Evolutionary conservation across 1,284 basidiomycete genomes (phyloP).

Genomic region (Marasmius oreades): DNA sequence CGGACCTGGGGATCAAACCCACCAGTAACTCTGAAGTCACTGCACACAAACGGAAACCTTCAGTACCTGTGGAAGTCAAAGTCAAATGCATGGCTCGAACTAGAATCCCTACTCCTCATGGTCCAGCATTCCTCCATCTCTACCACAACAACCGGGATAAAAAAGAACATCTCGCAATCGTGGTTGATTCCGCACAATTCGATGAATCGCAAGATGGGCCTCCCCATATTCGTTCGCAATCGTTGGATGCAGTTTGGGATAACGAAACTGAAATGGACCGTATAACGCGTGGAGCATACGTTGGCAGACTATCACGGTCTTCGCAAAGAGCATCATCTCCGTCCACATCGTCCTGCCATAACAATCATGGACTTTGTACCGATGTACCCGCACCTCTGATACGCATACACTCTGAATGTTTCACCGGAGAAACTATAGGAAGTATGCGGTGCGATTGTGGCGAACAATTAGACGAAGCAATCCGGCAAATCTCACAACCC

Average conservation of each 20-base stretch:
- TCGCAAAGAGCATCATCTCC: slow-evolving; percentile 54
- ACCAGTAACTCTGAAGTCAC: slow-evolving; percentile 10
- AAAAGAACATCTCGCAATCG: slow-evolving; percentile 98
- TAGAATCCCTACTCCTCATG: slow-evolving; percentile 94
- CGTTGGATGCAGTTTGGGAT: slow-evolving; percentile 87
- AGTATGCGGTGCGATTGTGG: slow-evolving; percentile 99
- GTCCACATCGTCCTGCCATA: slow-evolving; percentile 22
- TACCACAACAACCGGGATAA: slow-evolving; percentile 89
- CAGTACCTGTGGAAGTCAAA: slow-evolving; percentile 32
- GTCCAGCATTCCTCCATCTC: slow-evolving; percentile 89
- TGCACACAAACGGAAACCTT: slow-evolving; percentile 11
- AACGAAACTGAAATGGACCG: slow-evolving; percentile 93
- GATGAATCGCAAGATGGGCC: slow-evolving; percentile 40
- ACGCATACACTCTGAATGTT: slow-evolving; percentile 97
- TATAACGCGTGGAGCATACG: slow-evolving; percentile 90
- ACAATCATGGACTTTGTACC: slow-evolving; percentile 18
- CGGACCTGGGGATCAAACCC: slow-evolving; percentile 27
- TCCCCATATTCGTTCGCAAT: slow-evolving; percentile 70
- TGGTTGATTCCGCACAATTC: slow-evolving; percentile 87
- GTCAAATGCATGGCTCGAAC: slow-evolving; percentile 96
- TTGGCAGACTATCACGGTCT: slow-evolving; percentile 72
- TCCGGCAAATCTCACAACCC: slow-evolving; percentile 85
- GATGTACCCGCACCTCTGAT: slow-evolving; percentile 76
- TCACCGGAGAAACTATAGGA: slow-evolving; percentile 97
- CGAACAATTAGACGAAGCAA: slow-evolving; percentile 96